Base-by-base conservation (phyloP, 2,329 filamentous ascomycete genomes). In the Fusarium haematococcum region DNA sequence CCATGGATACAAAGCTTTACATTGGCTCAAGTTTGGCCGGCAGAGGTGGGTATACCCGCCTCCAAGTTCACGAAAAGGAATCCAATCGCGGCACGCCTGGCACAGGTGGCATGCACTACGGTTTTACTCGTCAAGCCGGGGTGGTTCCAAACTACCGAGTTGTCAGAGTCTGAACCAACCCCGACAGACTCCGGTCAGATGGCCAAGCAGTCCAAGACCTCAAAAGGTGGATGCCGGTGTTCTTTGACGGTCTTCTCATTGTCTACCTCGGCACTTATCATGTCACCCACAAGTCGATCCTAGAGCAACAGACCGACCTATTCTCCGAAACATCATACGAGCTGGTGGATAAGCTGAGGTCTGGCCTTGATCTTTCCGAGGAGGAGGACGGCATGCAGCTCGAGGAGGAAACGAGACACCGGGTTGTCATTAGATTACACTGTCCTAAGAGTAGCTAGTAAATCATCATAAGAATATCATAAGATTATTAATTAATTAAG, bases 131-230 rank as follows among this genome's bases (percentile, higher is more conserved):
- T 32, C 30, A 57, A 37, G 20, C 20, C 5, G 20, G 52, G 20
- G 32, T 57, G 13, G 20, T 35, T 14, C 32, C 11, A 23, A 57
- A 23, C 20, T 20, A 33, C 13, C 52, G 7, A 7, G 11, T 16
- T 5, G 52, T 25, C 30, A 20, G 52, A 23, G 52, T 20, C 30
- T 57, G 10, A 32, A 33, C 7, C 7, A 23, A 18, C 4, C 30
- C 11, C 30, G 14, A 57, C 0, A 93, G 95, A 27, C 23, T 18
- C 14, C 14, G 23, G 0, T 92, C 90, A 50, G 95, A 0, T 4
- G 27, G n/a, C 39, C n/a, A 48, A 48, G 14, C 27, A 6, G 9
- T 8, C 4, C 27, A n/a, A 54, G 18, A 33, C 50, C 3, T 54
- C 27, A 18, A 16, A 30, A 48, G 43, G 10, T 48, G 23, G 23